Base-by-base conservation (phyloP, 169 alveolate genomes). In the Cryptosporidium xiaoi region DNA sequence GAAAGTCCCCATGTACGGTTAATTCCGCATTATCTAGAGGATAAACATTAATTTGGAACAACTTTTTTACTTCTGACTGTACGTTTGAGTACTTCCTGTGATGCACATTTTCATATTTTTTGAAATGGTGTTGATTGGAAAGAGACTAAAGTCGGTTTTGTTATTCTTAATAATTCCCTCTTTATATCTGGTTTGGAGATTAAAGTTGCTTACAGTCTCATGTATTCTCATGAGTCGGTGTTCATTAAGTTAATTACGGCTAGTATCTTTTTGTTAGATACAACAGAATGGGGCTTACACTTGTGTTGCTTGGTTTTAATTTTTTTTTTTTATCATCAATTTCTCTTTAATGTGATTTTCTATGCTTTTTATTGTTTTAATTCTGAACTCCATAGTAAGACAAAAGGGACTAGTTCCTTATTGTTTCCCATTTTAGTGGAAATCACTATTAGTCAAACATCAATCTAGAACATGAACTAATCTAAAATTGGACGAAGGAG, bases 231-330 rank as follows among this genome's bases (percentile, higher is more conserved):
- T 77, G 87, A 60, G 87, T 77, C 1, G 7, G 87, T 60, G 87
- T 16, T 62, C 87, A 31, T 77, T 77, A 77, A 77, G 87, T 44
- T 77, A 77, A 77, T 77, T 58, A 62, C 71, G 87, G 56, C 87
- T 77, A 51, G 87, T 77, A 77, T 77, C 87, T 60, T 40, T 10
- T 34, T 27, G 62, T 48, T 40, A 31, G 87, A 60, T 77, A 77
- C 87, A 77, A 77, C 87, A 77, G 87, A 77, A 77, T 77, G 87
- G 87, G 87, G 87, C 87, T 77, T 77, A 77, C 71, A 77, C 87
- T 77, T 77, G 87, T 24, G 3, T 60, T 77, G 87, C 87, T 62
- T 77, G 87, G 87, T 60, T 33, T 20, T 51, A 36, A 44, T 66
- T 20, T 44, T 66, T 66, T 66, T n/a, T 15, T 66, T 18, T 46